Conservation (phyloP, 139 green algal species). For the Zygnema circumcarinatum region DNA sequence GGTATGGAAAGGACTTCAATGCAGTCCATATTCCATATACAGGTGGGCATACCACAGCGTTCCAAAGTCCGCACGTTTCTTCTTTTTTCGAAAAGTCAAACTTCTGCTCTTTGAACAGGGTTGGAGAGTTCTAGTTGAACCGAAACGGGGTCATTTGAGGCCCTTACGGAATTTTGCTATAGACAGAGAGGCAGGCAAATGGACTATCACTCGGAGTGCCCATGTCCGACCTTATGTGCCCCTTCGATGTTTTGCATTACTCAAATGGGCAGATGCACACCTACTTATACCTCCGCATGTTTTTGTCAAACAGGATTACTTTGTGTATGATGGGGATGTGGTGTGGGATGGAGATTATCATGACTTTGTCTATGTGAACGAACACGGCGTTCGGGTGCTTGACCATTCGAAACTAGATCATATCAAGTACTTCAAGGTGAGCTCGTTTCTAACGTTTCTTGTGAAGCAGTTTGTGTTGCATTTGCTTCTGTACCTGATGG, state of each 20-base stretch:
- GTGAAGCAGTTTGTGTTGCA: background rate
- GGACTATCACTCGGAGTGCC: too few species aligned
- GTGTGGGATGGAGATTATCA: conserved; percentile 41
- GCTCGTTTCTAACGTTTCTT: background rate
- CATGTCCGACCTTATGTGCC: too few species aligned
- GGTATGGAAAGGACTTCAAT: conserved; percentile 52
- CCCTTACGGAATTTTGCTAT: too few species aligned
- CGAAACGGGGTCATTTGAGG: too few species aligned
- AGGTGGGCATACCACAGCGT: conserved; percentile 38
- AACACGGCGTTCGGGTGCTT: conserved; percentile 22
- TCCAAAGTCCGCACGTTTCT: too few species aligned
- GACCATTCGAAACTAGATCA: conserved; percentile 55
- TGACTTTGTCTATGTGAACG: conserved; percentile 34
- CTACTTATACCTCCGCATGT: too few species aligned
- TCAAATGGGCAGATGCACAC: too few species aligned
- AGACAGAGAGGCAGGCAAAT: too few species aligned
- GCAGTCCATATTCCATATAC: conserved; percentile 52
- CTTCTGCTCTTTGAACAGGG: too few species aligned
- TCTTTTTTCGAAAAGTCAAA: too few species aligned
- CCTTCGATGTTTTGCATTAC: too few species aligned
- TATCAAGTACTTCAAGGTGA: conserved; percentile 45
- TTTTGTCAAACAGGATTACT: conserved; percentile 62
- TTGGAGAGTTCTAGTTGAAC: too few species aligned
- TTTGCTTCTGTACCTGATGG: background rate
- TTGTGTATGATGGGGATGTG: conserved; percentile 47